Percentiles rank a stretch among this genome's conserved stretches.
phyloP scores from a whole-genome alignment of 1,284 basidiomycete genomes.

The Cryptococcus sp. region DNA sequence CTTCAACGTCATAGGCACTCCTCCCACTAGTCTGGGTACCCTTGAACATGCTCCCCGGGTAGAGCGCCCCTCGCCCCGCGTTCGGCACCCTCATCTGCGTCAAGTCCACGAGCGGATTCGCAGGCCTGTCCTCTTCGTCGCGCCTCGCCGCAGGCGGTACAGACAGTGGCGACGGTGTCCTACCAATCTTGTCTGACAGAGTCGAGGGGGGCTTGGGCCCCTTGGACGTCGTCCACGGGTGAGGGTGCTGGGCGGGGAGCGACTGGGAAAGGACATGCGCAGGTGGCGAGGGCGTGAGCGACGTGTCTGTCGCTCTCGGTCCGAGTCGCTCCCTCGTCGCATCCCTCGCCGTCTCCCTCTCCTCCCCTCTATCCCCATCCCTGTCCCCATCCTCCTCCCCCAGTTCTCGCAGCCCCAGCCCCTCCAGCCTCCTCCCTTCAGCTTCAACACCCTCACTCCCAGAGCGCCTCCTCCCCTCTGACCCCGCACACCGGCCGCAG shows the following conservation, averaged over 20 bases:
- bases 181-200: not conserved
- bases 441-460: not conserved
- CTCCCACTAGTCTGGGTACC: conserved; percentile 80
- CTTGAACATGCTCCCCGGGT: conserved; percentile 71
- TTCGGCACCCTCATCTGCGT: conserved; percentile 66
- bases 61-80: conserved; percentile 72
- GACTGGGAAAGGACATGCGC: conserved; percentile 22
- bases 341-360: not conserved
- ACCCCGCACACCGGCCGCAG: conserved; percentile 32
- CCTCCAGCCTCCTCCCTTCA: not conserved
- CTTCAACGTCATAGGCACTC: conserved; percentile 78
- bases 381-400: conserved; percentile 14
- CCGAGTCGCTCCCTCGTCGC: not conserved
- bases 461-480: conserved; percentile 1
- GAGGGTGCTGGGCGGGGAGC: conserved; percentile 27
- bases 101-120: conserved; percentile 65
- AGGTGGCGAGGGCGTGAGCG: conserved; percentile 1
- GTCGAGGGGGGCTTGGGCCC: not conserved
- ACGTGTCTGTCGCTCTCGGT: not conserved
- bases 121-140: conserved; percentile 12
- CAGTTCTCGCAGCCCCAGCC: conserved; percentile 8
- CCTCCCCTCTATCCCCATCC: conserved; percentile 2
- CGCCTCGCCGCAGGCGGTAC: not conserved
- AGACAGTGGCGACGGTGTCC: not conserved
- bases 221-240: conserved; percentile 24